phyloP scores from a whole-genome alignment of 805 yeast genomes.

The Naumovozyma dairenensis region DNA sequence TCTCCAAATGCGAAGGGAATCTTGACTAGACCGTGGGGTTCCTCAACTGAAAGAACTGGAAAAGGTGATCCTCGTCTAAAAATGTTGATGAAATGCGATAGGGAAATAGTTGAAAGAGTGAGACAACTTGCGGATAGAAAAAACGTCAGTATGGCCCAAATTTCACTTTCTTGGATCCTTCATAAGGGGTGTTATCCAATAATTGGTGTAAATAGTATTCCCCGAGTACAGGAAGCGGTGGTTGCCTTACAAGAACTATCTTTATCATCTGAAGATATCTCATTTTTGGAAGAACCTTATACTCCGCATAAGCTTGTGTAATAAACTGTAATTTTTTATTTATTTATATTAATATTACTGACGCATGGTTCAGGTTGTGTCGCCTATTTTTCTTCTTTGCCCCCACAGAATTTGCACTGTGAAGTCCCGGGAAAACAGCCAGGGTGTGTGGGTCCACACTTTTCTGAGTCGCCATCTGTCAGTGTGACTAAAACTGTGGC shows the following conservation, averaged over 20 bases:
- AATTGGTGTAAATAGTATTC: constrained; percentile 39
- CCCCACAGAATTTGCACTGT: neutral
- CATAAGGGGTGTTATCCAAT: constrained; percentile 46
- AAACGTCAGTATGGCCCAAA: constrained; percentile 43
- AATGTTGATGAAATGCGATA: constrained; percentile 24
- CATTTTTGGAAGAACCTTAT: constrained; percentile 15
- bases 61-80: constrained; percentile 22
- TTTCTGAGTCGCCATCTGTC: too few species aligned
- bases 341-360: too few species aligned
- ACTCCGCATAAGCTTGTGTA: constrained; percentile 16
- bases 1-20: constrained; percentile 48
- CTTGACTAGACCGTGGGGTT: constrained; percentile 37
- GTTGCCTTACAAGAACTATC: constrained; percentile 28
- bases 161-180: constrained; percentile 45
- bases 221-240: constrained; percentile 44
- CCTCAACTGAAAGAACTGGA: constrained; percentile 30
- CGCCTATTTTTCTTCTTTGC: neutral
- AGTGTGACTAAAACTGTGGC: too few species aligned
- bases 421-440: neutral
- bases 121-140: constrained; percentile 42
- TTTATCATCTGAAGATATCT: constrained; percentile 21
- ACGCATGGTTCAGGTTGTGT: neutral
- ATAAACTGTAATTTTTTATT: too few species aligned
- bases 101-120: constrained; percentile 37
- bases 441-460: neutral